Percentiles rank a stretch among this genome's conserved stretches.
phyloP scores from a whole-genome alignment of 2,329 filamentous ascomycete genomes.

The Ascocoryne sarcoides region DNA sequence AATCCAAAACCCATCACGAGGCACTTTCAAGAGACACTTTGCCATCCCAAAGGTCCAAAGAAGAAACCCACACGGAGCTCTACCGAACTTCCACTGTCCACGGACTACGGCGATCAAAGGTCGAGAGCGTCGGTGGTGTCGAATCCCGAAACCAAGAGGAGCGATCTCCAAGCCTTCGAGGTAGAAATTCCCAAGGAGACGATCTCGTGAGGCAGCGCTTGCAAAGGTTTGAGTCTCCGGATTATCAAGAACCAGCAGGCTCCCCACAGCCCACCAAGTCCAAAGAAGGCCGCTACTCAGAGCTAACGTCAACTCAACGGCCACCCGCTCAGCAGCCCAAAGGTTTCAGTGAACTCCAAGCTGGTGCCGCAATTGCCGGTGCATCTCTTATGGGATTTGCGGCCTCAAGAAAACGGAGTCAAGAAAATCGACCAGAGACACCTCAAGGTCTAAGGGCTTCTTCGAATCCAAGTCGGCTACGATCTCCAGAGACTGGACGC shows the following conservation, averaged over 20 bases:
- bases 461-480: slow-evolving; percentile 26
- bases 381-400: slow-evolving; percentile 22
- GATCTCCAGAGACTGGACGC: slow-evolving; percentile 34
- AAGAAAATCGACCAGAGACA: slow-evolving; percentile 24
- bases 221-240: slow-evolving; percentile 20
- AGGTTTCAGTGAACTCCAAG: slow-evolving; percentile 17
- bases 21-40: background rate
- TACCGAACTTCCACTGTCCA: slow-evolving; percentile 19
- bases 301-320: slow-evolving; percentile 17
- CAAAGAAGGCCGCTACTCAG: slow-evolving; percentile 22
- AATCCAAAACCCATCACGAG: background rate
- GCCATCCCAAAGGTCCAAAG: background rate
- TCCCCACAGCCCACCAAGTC: slow-evolving; percentile 10
- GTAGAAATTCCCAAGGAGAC: slow-evolving; percentile 5
- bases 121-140: background rate
- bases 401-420: slow-evolving; percentile 22
- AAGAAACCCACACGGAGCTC: slow-evolving; percentile 14
- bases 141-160: background rate
- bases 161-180: background rate
- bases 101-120: background rate
- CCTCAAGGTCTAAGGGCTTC: slow-evolving; percentile 21
- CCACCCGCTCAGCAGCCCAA: slow-evolving; percentile 21
- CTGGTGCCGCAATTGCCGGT: slow-evolving; percentile 20
- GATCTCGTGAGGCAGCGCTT: slow-evolving; percentile 20
- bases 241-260: slow-evolving; percentile 9